phyloP scores from a whole-genome alignment of 441 rosid genomes.

The Kokia cookei region DNA sequence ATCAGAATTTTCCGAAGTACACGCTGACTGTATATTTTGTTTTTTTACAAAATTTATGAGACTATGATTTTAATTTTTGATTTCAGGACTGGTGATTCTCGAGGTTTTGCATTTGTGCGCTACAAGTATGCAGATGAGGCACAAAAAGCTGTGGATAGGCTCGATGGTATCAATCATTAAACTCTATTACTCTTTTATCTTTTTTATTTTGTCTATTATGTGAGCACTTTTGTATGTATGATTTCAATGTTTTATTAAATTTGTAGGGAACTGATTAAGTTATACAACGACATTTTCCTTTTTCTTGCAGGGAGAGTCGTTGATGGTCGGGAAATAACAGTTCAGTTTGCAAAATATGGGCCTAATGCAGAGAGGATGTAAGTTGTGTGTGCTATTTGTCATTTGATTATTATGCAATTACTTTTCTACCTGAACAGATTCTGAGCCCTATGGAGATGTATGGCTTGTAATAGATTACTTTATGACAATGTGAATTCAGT shows the following conservation, averaged over 20 bases:
- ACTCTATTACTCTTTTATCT: not conserved
- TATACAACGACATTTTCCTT: not conserved
- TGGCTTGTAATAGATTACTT: not conserved
- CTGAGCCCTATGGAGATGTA: not conserved
- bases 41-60: not conserved
- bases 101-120: conserved; percentile 78
- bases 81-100: conserved; percentile 67
- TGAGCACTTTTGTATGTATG: not conserved
- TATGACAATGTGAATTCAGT: not conserved
- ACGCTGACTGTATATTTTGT: no score
- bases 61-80: not conserved
- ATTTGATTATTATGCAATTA: not conserved
- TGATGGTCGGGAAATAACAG: conserved; percentile 71
- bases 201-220: not conserved
- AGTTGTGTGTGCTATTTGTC: conserved; percentile 8
- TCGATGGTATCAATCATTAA: conserved; percentile 39
- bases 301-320: conserved; percentile 51
- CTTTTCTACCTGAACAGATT: not conserved
- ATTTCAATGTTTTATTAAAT: not conserved
- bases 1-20: no score
- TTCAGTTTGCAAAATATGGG: conserved; percentile 74
- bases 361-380: conserved; percentile 75
- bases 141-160: conserved; percentile 70
- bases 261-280: not conserved
- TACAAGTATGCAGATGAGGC: conserved; percentile 76